Evolutionary conservation across 805 yeast species (phyloP), one percentile per base, ranked within the genome.

Genomic region (Maudiozyma serrabonitensis): DNA sequence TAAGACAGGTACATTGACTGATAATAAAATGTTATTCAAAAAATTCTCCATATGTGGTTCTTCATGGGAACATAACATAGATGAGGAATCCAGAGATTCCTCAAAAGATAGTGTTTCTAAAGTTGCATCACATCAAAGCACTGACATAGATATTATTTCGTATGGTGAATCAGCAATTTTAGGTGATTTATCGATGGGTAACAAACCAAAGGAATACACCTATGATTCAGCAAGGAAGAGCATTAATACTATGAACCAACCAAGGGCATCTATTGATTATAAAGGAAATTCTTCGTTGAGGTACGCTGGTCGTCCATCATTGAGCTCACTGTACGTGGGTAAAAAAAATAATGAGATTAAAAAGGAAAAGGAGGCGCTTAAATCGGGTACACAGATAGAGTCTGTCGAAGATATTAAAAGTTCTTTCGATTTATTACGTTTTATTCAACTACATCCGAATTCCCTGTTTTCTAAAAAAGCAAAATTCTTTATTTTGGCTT

Each of bases 1-100:
- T 67, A 93, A 93, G 66, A 93, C 99, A 0, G 99, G 99, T 9
- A 93, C 99, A 0, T 74, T 93, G 52, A 93, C 99, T 0, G 98
- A 93, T 58, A 93, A 93, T 63, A 70, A 82, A 58, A 93, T 93
- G 99, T 70, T 91, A 26, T 93, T 93, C 65, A 75, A 96, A 43
- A 90, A 90, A 61, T 78, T 91, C 56, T 80, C 95, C 9, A 82
- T 93, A 5, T 83, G 85, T 47, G 99, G 99, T 2, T 75, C 83
- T 3, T 80, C 95, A 5, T 93, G 96, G 96, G 61, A 81, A 9
- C 99, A 93, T 66, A 89, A 84, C 52, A 64, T 80, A 26, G 88
- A 81, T 56, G 25, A 55, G 1, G 52, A 49, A 16, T 45, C 43
- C 4, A 53, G 60, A 16, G 69, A 53, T 13, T 59, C 54, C 8